Evolutionary conservation across 2,329 filamentous ascomycete species (phyloP).

Genomic region (Colletotrichum cuscutae): DNA sequence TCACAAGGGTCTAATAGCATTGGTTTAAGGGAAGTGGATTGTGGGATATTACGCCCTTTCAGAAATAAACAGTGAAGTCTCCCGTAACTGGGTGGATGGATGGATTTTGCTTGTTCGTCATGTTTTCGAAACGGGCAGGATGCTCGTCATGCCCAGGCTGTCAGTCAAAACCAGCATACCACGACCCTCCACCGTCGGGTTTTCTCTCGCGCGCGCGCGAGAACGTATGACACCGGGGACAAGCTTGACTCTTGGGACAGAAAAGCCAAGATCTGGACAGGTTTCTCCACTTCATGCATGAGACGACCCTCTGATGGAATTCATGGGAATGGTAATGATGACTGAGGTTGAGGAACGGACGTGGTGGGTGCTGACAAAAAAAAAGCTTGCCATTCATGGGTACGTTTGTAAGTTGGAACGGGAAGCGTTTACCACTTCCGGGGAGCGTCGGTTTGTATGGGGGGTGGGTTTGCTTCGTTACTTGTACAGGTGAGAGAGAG

Average conservation of each 20-base stretch:
- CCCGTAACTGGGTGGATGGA: neutral
- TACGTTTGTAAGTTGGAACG: too few relatives aligned
- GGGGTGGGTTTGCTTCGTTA: neutral
- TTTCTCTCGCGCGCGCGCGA: neutral
- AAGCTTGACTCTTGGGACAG: too few relatives aligned
- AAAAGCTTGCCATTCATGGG: neutral
- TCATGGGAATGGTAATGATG: neutral
- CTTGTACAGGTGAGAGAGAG: neutral
- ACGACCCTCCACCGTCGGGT: neutral
- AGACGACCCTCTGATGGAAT: neutral
- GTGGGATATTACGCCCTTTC: neutral
- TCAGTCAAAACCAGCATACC: neutral
- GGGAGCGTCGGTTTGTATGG: neutral
- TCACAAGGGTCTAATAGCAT: neutral
- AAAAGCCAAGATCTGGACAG: neutral
- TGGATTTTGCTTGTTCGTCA: conserved; percentile 1
- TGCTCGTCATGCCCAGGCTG: neutral
- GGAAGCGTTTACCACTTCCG: neutral
- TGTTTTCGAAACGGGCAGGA: neutral
- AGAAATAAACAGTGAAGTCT: neutral
- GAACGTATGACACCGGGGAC: neutral
- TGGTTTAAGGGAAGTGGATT: neutral
- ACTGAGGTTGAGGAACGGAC: neutral
- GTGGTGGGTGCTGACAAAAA: neutral
- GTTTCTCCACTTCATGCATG: neutral